Evolutionary conservation across 768 basidiomycete species (phyloP).

Genomic region (Pleurotus djamor): DNA sequence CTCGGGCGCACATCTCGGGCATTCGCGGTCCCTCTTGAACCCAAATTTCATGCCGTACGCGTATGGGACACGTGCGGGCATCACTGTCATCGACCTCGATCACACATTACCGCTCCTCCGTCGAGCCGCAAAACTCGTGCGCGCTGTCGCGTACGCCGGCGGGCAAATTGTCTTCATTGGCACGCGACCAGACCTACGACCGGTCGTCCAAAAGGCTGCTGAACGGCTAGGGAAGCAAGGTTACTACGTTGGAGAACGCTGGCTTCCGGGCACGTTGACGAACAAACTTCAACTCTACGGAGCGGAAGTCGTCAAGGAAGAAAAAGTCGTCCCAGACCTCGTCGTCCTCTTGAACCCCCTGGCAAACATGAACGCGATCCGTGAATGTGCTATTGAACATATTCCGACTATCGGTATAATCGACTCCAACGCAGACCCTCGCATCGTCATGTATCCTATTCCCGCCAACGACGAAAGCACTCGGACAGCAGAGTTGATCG

Average conservation of each 20-base stretch:
- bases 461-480: slow-evolving; percentile 97
- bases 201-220: slow-evolving; percentile 75
- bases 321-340: slow-evolving; percentile 77
- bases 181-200: slow-evolving; percentile 75
- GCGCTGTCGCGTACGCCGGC: slow-evolving; percentile 75
- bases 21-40: slow-evolving; percentile 80
- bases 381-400: slow-evolving; percentile 86
- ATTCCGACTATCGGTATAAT: slow-evolving; percentile 94
- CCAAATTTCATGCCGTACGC: slow-evolving; percentile 90
- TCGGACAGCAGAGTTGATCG: slow-evolving; percentile 86
- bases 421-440: slow-evolving; percentile 94
- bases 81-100: slow-evolving; percentile 94
- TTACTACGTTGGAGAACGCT: slow-evolving; percentile 82
- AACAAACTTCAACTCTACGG: slow-evolving; percentile 79
- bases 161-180: slow-evolving; percentile 92
- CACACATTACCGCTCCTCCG: slow-evolving; percentile 90
- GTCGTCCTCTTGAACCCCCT: slow-evolving; percentile 91
- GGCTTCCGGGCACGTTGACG: slow-evolving; percentile 95
- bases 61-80: slow-evolving; percentile 86
- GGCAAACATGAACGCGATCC: slow-evolving; percentile 80
- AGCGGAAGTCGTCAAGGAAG: slow-evolving; percentile 45
- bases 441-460: slow-evolving; percentile 96
- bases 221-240: slow-evolving; percentile 76
- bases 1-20: slow-evolving; percentile 92
- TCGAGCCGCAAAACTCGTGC: slow-evolving; percentile 85